Base-by-base conservation (phyloP, 306 rosid species). In the Dalbergia cochinchinensis region DNA sequence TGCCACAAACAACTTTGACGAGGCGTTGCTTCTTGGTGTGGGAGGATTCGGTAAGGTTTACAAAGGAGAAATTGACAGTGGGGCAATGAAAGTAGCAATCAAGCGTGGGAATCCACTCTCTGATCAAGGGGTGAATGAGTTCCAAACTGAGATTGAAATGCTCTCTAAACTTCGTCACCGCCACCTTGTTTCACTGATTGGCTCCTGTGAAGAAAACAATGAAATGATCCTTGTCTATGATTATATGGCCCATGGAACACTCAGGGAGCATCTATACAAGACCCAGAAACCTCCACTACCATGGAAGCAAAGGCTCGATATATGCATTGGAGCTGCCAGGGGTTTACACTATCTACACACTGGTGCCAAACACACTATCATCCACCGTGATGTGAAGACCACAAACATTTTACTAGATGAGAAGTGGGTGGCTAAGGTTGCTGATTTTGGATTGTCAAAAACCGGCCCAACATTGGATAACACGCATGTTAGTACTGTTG, bases 41-140 rank as follows among this genome's bases (percentile, higher is more conserved):
- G 99, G 99, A 82, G 99, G 99, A 69, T 96, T 96, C 5, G 99
- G 99, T 57, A 96, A 95, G 85, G 99, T 96, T 63, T 96, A 96
- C 90, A 85, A 88, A 79, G 99, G 99, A 71, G 98, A 89, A 83
- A 69, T 96, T 33, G 98, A 96, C 68, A 94, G 96, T 4, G 96
- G 84, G 65, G 65, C 97, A 3, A 93, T 85, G 69, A 82, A 87
- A 78, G 98, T 96, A n/a, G 99, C 99, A 39, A 96, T 96, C 58
- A 96, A 96, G 84, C 96, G 99, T 14, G 98, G 98, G 74, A 96
- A 91, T 71, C 96, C 99, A 39, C 97, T 96, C 35, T 93, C 99
- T 4, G 99, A 96, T 73, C 99, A 96, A 78, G 99, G 99, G 7
- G 97, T 96, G 31, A 97, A 96, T n/a, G 99, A 96, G 65, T 96